Conservation (phyloP, 768 basidiomycete species). For the Boletus coccyginus region DNA sequence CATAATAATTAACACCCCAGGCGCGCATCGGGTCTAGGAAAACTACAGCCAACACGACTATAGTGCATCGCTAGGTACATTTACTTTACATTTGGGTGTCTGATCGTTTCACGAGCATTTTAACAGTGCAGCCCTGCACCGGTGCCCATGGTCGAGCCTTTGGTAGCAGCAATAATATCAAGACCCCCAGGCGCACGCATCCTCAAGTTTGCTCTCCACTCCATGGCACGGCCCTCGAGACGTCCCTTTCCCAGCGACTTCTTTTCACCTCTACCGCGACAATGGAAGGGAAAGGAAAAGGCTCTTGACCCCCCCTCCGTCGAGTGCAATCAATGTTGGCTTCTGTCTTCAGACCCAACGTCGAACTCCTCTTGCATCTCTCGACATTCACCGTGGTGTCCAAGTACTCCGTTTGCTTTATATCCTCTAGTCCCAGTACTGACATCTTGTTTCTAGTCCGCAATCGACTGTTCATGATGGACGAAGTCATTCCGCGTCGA, state of each 20-base stretch:
- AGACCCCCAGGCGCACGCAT: slow-evolving; percentile 28
- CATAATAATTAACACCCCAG: slow-evolving; percentile 8
- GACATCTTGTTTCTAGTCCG: slow-evolving; percentile 23
- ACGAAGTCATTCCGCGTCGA: slow-evolving; percentile 32
- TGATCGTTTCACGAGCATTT: background rate
- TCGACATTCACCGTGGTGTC: slow-evolving; percentile 48
- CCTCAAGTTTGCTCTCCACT: slow-evolving; percentile 27
- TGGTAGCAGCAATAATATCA: slow-evolving; percentile 50
- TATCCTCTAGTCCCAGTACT: background rate
- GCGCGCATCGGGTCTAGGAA: background rate
- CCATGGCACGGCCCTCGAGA: slow-evolving; percentile 31
- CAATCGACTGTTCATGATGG: slow-evolving; percentile 37
- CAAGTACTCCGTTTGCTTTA: slow-evolving; percentile 34
- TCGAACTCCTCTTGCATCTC: slow-evolving; percentile 45
- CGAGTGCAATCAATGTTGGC: slow-evolving; percentile 29
- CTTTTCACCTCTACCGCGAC: slow-evolving; percentile 53
- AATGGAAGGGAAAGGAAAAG: slow-evolving; percentile 54
- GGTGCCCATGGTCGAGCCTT: slow-evolving; percentile 61
- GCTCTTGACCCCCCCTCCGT: slow-evolving; percentile 28
- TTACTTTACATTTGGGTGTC: background rate
- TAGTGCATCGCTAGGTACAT: slow-evolving; percentile 13
- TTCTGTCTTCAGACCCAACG: background rate
- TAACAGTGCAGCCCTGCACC: slow-evolving; percentile 8
- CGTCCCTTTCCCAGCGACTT: slow-evolving; percentile 44
- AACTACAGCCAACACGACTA: background rate